A percentile compares a stretch with the other conserved stretches of the same genome.
Conservation (phyloP, 2,329 filamentous ascomycete genomes). For the Penicillium sp. region DNA sequence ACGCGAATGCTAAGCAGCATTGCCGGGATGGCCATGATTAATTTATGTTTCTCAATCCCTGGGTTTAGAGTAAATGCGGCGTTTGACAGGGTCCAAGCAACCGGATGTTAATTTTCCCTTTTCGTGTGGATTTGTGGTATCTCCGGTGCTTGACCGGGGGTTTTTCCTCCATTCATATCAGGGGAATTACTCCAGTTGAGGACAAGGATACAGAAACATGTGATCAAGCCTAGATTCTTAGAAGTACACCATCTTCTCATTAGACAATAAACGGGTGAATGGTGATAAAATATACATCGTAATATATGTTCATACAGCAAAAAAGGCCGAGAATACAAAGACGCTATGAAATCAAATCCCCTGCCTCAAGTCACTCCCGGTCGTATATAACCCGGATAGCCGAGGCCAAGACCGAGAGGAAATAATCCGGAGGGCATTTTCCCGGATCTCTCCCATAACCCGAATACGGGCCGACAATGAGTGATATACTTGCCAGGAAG, state of each 20-base stretch:
- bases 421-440: not conserved
- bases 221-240: not conserved
- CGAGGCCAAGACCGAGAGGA: not conserved
- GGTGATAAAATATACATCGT: not conserved
- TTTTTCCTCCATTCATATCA: constrained; percentile 1
- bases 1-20: not conserved
- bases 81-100: not conserved
- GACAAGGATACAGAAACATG: not conserved
- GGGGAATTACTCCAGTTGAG: not conserved
- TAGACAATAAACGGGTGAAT: not conserved
- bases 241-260: not conserved
- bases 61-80: not conserved
- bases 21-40: not conserved
- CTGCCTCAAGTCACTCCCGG: not conserved
- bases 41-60: not conserved
- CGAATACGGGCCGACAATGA: not conserved
- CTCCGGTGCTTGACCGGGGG: not conserved
- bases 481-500: not conserved
- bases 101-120: not conserved
- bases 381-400: not conserved
- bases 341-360: constrained; percentile 2
- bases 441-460: not conserved
- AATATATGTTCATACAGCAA: not conserved
- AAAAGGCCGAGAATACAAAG: not conserved
- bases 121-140: not conserved